phyloP scores from a whole-genome alignment of 108 stramenopile species.

The Fragilaria radians region DNA sequence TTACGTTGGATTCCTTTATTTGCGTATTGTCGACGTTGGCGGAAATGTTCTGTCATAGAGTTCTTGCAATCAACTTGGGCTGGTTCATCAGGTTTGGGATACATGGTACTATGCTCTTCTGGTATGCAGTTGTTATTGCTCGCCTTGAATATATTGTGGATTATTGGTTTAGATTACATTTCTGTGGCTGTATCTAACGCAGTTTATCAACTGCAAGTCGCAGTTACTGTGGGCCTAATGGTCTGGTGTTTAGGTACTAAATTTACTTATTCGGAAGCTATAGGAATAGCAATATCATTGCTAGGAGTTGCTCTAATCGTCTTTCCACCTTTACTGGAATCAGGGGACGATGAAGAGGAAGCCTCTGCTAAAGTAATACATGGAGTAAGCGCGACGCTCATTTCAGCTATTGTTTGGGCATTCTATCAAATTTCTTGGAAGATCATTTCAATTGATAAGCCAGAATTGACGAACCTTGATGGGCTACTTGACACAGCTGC shows the following conservation, averaged over 20 bases:
- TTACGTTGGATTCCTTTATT: constrained; percentile 1
- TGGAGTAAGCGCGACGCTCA: constrained; percentile 11
- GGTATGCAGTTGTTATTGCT: constrained; percentile 6
- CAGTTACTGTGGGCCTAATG: constrained; percentile 10
- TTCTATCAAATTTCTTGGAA: constrained; percentile 20
- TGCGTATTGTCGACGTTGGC: neutral
- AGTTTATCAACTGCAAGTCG: constrained; percentile 22
- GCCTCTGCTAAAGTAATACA: neutral
- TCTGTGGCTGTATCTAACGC: constrained; percentile 29
- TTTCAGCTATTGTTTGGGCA: constrained; percentile 15
- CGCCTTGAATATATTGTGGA: constrained; percentile 13
- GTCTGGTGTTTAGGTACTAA: constrained; percentile 6
- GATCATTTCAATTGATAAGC: constrained; percentile 1
- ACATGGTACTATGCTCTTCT: constrained; percentile 1
- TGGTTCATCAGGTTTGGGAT: constrained; percentile 5
- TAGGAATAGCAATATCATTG: constrained; percentile 10
- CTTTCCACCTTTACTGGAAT: constrained; percentile 10
- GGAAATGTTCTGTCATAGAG: neutral
- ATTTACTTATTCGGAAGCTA: constrained; percentile 7
- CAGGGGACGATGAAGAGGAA: neutral
- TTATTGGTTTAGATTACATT: constrained; percentile 18
- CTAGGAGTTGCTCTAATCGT: constrained; percentile 19
- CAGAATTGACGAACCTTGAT: neutral
- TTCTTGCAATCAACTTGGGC: constrained; percentile 7
- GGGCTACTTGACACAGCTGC: constrained; percentile 20